phyloP scores from a whole-genome alignment of 345 rosid genomes.

The Heritiera littoralis region DNA sequence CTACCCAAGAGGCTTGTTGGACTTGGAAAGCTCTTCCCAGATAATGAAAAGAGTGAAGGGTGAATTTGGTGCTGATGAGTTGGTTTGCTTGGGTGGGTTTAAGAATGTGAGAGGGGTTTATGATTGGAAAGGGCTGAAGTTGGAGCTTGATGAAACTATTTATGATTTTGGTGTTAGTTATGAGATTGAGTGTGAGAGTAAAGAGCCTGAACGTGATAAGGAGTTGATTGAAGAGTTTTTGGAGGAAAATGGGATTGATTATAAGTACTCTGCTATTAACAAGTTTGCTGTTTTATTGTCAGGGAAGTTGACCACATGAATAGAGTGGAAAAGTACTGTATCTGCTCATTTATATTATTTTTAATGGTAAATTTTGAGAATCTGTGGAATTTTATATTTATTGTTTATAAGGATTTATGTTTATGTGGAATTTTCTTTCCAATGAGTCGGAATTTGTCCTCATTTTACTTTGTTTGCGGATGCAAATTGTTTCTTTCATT shows the following conservation, averaged over 20 bases:
- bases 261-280: conserved; percentile 46
- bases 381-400: not conserved
- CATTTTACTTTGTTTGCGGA: not conserved
- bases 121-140: conserved; percentile 58
- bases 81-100: conserved; percentile 61
- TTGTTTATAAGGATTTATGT: not conserved
- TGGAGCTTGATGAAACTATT: conserved; percentile 66
- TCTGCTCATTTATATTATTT: not conserved
- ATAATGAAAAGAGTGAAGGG: conserved; percentile 44
- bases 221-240: conserved; percentile 47
- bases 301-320: conserved; percentile 43
- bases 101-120: conserved; percentile 61
- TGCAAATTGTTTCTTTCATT: not conserved
- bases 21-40: conserved; percentile 30
- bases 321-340: not conserved
- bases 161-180: conserved; percentile 57
- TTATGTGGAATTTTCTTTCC: not conserved
- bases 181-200: conserved; percentile 71
- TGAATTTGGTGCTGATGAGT: conserved; percentile 44
- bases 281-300: conserved; percentile 64
- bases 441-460: not conserved
- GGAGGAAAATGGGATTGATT: conserved; percentile 51
- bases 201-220: conserved; percentile 56
- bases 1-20: conserved; percentile 34
- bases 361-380: not conserved